Base-by-base conservation (phyloP, 2,329 filamentous ascomycete species). In the Ambrosiella xylebori region DNA sequence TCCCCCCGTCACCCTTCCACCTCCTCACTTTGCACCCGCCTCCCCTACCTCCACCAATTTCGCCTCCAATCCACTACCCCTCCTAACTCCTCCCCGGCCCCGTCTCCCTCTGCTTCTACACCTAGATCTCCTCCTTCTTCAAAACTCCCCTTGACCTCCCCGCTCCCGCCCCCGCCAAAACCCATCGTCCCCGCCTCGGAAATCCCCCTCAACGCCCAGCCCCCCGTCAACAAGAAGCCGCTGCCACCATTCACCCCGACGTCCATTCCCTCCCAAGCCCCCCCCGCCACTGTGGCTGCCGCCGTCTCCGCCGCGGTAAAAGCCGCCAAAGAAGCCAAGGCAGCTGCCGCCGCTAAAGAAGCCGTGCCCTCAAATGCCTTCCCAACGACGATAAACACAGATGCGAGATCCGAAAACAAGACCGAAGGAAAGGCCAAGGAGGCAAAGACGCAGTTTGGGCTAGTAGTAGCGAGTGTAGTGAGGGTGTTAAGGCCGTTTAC, bases 401-500 rank as follows among this genome's bases (percentile, higher is more conserved):
- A 36, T 8, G 51, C 17, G 35, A 36, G 12, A 2, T 27, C 51
- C 4, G 13, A 37, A 12, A 19, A 11, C 2, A 38, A 37, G 13
- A 19, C 51, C 6, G 35, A 11, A 7, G 38, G 35, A n/a, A 36
- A 53, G 51, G 38, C 15, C 9, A 15, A 13, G 35, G 36, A 27
- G 50, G 49, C 44, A 6, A 9, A 15, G 38, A 11, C 19, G 2
- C 39, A 35, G 41, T 2, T 49, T 7, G 27, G 27, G 3, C 27
- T 27, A 5, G 52, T 49, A 7, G n/a, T 15, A 36, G 40, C 45
- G 19, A 39, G 15, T 37, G 49, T 38, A 9, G 17, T 41, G 7
- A 13, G 41, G 8, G 35, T 15, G 7, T 70, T 83, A 1, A 79
- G 79, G 0, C 79, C 79, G 2, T 59, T 83, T 57, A 80, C 79